Evolutionary conservation across 2,329 filamentous ascomycete species (phyloP).

Genomic region (Verticillium dahliae): DNA sequence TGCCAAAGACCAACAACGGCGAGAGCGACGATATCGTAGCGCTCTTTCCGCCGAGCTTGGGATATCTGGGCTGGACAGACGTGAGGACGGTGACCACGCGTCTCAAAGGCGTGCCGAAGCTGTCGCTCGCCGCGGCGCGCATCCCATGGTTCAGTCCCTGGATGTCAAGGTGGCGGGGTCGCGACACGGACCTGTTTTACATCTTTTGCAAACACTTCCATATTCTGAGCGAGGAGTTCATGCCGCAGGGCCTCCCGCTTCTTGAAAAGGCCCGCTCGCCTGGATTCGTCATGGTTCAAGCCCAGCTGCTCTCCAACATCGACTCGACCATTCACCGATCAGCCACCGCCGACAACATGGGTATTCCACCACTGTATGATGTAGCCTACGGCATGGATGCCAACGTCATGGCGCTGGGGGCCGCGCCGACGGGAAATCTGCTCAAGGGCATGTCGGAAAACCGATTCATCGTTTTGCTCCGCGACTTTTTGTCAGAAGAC

Average conservation of each 20-base stretch:
- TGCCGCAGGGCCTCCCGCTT: conserved; percentile 48
- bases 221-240: conserved; percentile 67
- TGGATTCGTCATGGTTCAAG: conserved; percentile 73
- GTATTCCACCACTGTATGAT: conserved; percentile 35
- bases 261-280: conserved; percentile 59
- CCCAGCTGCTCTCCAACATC: conserved; percentile 71
- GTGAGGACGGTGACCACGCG: conserved; percentile 40
- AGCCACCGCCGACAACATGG: conserved; percentile 40
- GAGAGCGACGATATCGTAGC: conserved; percentile 60
- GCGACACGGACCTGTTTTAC: conserved; percentile 85
- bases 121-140: conserved; percentile 62
- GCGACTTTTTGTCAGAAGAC: conserved; percentile 62
- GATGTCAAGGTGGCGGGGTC: conserved; percentile 78
- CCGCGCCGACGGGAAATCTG: conserved; percentile 56
- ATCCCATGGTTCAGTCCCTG: conserved; percentile 84
- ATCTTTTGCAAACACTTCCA: conserved; percentile 88
- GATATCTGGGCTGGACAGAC: conserved; percentile 50
- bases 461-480: conserved; percentile 71
- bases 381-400: conserved; percentile 54
- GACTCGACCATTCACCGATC: conserved; percentile 81
- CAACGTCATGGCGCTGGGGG: conserved; percentile 54
- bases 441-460: conserved; percentile 84
- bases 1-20: conserved; percentile 47
- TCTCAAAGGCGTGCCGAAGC: conserved; percentile 58
- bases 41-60: conserved; percentile 63